Conservation (phyloP, 2,329 filamentous ascomycete species). For the Coleophoma crateriformis region DNA sequence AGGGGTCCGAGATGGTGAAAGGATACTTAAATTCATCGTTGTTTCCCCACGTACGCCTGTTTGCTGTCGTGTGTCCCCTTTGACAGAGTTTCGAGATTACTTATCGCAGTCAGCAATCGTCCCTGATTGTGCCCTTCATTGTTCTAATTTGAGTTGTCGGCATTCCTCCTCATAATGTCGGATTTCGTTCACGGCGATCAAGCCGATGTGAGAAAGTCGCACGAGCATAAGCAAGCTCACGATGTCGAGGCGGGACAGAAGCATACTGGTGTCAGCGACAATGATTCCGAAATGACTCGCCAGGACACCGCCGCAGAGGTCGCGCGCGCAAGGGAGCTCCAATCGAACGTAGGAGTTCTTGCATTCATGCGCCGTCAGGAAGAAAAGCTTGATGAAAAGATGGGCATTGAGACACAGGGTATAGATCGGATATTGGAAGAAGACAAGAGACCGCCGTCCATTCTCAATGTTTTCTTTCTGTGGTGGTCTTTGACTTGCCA, state of each 20-base stretch:
- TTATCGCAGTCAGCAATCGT: too few relatives aligned
- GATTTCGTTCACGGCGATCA: constrained; percentile 23
- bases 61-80: too few relatives aligned
- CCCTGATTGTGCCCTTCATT: too few relatives aligned
- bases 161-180: constrained; percentile 2
- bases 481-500: constrained; percentile 39
- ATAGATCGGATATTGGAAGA: constrained; percentile 40
- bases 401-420: constrained; percentile 41
- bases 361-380: constrained; percentile 28
- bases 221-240: constrained; percentile 9
- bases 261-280: constrained; percentile 1
- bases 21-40: too few relatives aligned
- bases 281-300: constrained; percentile 6
- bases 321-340: constrained; percentile 16
- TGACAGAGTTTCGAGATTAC: too few relatives aligned
- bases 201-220: constrained; percentile 14
- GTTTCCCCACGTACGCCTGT: too few relatives aligned
- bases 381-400: constrained; percentile 35
- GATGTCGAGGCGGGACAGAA: constrained; percentile 15
- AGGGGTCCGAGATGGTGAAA: too few relatives aligned
- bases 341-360: constrained; percentile 14
- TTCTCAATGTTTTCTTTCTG: constrained; percentile 35
- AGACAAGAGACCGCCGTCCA: constrained; percentile 34
- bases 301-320: constrained; percentile 2
- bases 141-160: too few relatives aligned